Percentiles rank a stretch among this genome's conserved stretches.
Evolutionary conservation across 768 basidiomycete genomes (phyloP).

Genomic region (Mycena pura): DNA sequence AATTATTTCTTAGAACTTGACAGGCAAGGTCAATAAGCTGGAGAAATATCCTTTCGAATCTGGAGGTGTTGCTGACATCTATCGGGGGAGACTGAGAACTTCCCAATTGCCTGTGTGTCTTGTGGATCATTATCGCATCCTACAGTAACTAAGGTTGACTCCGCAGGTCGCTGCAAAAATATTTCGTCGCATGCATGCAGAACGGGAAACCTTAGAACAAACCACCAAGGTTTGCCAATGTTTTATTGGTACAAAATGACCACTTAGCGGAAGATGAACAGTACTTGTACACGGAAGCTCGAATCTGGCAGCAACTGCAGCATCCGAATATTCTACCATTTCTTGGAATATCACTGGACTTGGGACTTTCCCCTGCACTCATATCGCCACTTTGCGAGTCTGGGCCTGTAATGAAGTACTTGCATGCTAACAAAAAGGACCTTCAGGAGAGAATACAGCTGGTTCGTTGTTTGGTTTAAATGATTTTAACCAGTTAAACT

Average conservation of each 20-base stretch:
- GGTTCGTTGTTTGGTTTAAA: background rate
- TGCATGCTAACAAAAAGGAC: background rate
- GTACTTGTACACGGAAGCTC: constrained; percentile 5
- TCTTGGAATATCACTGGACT: constrained; percentile 17
- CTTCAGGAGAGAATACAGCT: constrained; percentile 4
- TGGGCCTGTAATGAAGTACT: constrained; percentile 19
- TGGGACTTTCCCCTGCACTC: constrained; percentile 22
- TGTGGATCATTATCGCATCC: background rate
- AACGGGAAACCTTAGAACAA: background rate
- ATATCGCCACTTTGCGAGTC: constrained; percentile 17
- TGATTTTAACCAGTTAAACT: background rate
- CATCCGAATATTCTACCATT: constrained; percentile 19
- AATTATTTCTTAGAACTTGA: background rate
- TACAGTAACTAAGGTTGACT: background rate
- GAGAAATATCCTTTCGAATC: constrained; percentile 14
- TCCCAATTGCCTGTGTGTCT: background rate
- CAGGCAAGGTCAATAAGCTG: background rate
- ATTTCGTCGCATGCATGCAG: constrained; percentile 19
- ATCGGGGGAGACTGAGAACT: background rate
- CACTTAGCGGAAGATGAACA: background rate
- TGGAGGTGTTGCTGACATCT: constrained; percentile 16
- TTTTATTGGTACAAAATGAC: background rate
- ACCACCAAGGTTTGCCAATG: background rate
- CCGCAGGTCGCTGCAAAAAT: constrained; percentile 4
- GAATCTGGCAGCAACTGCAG: constrained; percentile 6